Percentiles rank a stretch among this genome's conserved stretches.
Conservation (phyloP, 345 rosid genomes). For the Hypericum perforatum region DNA sequence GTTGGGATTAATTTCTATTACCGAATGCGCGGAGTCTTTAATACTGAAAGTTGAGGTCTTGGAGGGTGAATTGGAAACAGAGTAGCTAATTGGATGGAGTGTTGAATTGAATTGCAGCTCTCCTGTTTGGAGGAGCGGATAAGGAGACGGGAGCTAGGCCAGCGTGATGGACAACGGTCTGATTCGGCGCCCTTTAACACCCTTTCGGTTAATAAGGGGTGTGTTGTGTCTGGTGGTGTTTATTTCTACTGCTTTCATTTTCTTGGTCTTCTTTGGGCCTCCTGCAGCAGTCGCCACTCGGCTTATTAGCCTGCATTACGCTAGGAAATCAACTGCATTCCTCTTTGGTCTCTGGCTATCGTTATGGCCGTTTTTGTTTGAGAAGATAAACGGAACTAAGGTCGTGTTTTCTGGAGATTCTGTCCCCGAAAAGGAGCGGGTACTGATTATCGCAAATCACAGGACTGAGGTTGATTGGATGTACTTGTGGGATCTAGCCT, state of each 20-base stretch:
- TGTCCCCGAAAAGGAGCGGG: slow-evolving; percentile 45
- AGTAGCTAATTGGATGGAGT: no score
- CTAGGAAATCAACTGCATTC: slow-evolving; percentile 46
- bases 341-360: slow-evolving; percentile 65
- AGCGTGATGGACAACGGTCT: slow-evolving; percentile 28
- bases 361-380: slow-evolving; percentile 79
- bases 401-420: slow-evolving; percentile 60
- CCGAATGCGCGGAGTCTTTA: no score
- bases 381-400: slow-evolving; percentile 58
- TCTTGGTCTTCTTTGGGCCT: slow-evolving; percentile 52
- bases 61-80: no score
- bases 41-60: no score
- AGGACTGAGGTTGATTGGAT: slow-evolving; percentile 96
- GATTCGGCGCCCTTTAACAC: slow-evolving; percentile 53
- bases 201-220: slow-evolving; percentile 52
- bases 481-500: slow-evolving; percentile 78
- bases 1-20: no score
- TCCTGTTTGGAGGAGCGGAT: no score
- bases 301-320: slow-evolving; percentile 35
- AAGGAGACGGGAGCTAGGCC: slow-evolving; percentile 38
- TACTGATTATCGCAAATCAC: slow-evolving; percentile 61
- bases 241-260: slow-evolving; percentile 60
- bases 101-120: slow-evolving; percentile 22
- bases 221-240: slow-evolving; percentile 49
- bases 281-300: slow-evolving; percentile 31